These are phyloP conservation scores for Dendrocalamus sinicus DNA, from an alignment of 176 grass and related monocot species.

Conservation along the genomic window DNA sequence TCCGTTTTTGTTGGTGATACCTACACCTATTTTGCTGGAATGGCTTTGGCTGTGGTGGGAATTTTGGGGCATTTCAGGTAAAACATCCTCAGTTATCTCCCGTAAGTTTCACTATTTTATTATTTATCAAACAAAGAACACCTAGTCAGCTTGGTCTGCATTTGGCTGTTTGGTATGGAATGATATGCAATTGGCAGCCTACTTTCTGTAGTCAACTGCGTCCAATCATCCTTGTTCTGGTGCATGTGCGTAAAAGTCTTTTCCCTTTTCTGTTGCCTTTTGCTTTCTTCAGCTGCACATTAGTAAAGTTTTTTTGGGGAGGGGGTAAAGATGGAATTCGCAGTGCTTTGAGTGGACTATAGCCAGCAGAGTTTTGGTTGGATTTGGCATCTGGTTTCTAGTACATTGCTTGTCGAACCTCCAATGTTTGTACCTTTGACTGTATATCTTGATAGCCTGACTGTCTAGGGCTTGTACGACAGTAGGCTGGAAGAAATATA, in stretches of 20 bases:
- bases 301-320: neutral
- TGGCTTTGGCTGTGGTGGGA: constrained; percentile 90
- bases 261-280: neutral
- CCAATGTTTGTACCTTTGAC: neutral
- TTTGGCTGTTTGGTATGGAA: constrained; percentile 8
- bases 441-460: constrained; percentile 18
- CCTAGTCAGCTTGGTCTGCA: neutral
- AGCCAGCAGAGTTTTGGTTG: neutral
- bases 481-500: neutral
- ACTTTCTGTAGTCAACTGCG: neutral
- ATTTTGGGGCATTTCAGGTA: constrained; percentile 99
- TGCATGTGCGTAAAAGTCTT: neutral
- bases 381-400: neutral
- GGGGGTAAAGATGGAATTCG: neutral
- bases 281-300: constrained; percentile 1
- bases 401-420: neutral
- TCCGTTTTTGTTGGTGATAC: constrained; percentile 99
- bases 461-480: neutral
- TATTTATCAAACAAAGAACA: constrained; percentile 7
- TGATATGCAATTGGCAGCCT: neutral
- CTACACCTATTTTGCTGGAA: constrained; percentile 99
- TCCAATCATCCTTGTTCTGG: constrained; percentile 7
- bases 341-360: neutral
- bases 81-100: constrained; percentile 34
- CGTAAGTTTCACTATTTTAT: constrained; percentile 13